A percentile compares a stretch with the other conserved stretches of the same genome.
These are phyloP conservation scores for Backusella sp. DNA, from an alignment of 192 early-diverging fungal genomes.

Conservation along the genomic window DNA sequence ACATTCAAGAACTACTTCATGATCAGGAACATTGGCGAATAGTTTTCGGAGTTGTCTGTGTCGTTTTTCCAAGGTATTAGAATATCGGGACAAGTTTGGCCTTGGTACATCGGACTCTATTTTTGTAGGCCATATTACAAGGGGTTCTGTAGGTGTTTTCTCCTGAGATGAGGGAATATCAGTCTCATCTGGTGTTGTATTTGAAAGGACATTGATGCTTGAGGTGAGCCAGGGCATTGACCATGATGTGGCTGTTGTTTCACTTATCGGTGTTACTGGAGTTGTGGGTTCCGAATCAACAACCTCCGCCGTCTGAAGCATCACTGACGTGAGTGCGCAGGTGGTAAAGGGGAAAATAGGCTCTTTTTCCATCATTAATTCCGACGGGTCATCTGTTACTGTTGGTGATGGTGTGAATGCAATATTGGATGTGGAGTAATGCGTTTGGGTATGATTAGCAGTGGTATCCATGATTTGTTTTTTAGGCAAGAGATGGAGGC, in stretches of 20 bases:
- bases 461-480: not conserved
- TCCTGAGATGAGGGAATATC: not conserved
- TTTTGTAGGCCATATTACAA: constrained; percentile 33
- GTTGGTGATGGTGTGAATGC: not conserved
- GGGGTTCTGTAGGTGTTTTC: not conserved
- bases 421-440: not conserved
- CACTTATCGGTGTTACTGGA: not conserved
- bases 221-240: constrained; percentile 32
- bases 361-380: not conserved
- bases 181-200: not conserved
- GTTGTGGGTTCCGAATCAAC: not conserved
- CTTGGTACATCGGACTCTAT: constrained; percentile 17
- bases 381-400: not conserved
- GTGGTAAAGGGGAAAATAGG: not conserved
- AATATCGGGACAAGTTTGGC: constrained; percentile 16
- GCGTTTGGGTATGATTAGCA: not conserved
- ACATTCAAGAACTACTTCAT: constrained; percentile 37
- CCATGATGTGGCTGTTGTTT: constrained; percentile 15
- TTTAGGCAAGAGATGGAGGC: not conserved
- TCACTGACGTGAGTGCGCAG: constrained; percentile 21
- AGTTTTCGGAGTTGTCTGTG: constrained; percentile 27
- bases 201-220: constrained; percentile 28
- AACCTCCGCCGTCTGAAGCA: constrained; percentile 13
- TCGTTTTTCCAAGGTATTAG: not conserved
- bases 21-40: constrained; percentile 15